Percentiles rank a stretch among this genome's conserved stretches.
Conservation (phyloP, 441 rosid species). For the Populus hybrid region DNA sequence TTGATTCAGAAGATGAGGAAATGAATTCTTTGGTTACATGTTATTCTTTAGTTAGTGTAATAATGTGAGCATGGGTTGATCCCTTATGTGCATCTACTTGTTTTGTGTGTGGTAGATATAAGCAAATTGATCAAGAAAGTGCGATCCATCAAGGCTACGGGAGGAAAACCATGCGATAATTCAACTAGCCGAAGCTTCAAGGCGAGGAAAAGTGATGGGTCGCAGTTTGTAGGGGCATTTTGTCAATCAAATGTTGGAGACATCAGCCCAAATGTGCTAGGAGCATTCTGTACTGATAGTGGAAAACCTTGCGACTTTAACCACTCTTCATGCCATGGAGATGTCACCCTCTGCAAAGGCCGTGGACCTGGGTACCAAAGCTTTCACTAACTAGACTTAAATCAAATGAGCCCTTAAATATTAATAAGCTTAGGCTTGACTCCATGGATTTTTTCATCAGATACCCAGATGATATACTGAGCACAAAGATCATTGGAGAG, state of each 20-base stretch:
- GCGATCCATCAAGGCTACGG: slow-evolving; percentile 37
- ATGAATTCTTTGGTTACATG: no score
- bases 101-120: slow-evolving; percentile 20
- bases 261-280: slow-evolving; percentile 55
- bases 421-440: neutral
- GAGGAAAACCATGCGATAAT: slow-evolving; percentile 42
- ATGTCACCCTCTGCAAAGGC: no score
- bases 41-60: neutral
- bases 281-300: slow-evolving; percentile 22
- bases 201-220: slow-evolving; percentile 49
- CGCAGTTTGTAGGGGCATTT: slow-evolving; percentile 45
- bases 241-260: slow-evolving; percentile 65
- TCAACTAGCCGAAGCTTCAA: slow-evolving; percentile 47
- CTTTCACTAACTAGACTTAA: no score
- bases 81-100: neutral
- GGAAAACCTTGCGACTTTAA: no score
- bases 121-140: neutral
- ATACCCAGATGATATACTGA: slow-evolving; percentile 50
- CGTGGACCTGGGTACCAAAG: no score
- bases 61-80: neutral
- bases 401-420: neutral
- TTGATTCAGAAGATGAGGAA: no score
- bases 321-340: no score
- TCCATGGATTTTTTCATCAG: slow-evolving; percentile 21
- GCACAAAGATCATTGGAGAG: slow-evolving; percentile 53